Base-by-base conservation (phyloP, 192 early-diverging fungal genomes). In the Backusella luteola region DNA sequence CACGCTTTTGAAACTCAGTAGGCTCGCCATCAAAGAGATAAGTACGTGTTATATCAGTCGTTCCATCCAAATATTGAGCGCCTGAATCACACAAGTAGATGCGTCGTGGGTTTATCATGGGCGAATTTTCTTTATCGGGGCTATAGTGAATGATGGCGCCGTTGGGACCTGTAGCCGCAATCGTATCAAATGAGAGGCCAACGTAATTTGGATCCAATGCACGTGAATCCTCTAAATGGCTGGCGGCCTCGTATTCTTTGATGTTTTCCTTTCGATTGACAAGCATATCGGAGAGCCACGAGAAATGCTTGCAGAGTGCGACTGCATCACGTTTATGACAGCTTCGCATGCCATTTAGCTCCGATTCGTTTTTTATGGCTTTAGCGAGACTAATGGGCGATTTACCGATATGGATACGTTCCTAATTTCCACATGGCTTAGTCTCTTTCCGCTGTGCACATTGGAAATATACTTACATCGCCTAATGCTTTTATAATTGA, bases 91-190 rank as follows among this genome's bases (percentile, higher is more conserved):
- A 95, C 34, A 99, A 87, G 71, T 98, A 99, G 77, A 98, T 87
- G 72, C 90, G 78, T 75, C 86, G 83, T 6, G 87, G 75, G 73
- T 91, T 85, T 70, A 99, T 91, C 14, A 86, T 77, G 11, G 91
- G 89, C 53, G 94, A 95, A 19, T 85, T 85, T 23, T 87, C 92
- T 73, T 85, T 87, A 70, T 91, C 86, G 34, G 97, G 96, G 76
- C 89, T 90, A 86, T 99, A 99, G 81, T 99, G 97, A 78, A 99
- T 98, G 81, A 99, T 96, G 49, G 95, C 92, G 6, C 95, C 97
- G 78, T 98, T 98, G 23, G 96, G 85, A 1, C 97, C 97, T 7
- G 95, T 94, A 11, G 93, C 89, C 7, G 96, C 96, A 78, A 99
- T 99, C n/a, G 97, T 99, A 79, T 93, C 93, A 77, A 99, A 99